Evolutionary conservation across 1,284 basidiomycete species (phyloP), one percentile per base, ranked within the genome.

Genomic region (Hypsizygus ulmarius): DNA sequence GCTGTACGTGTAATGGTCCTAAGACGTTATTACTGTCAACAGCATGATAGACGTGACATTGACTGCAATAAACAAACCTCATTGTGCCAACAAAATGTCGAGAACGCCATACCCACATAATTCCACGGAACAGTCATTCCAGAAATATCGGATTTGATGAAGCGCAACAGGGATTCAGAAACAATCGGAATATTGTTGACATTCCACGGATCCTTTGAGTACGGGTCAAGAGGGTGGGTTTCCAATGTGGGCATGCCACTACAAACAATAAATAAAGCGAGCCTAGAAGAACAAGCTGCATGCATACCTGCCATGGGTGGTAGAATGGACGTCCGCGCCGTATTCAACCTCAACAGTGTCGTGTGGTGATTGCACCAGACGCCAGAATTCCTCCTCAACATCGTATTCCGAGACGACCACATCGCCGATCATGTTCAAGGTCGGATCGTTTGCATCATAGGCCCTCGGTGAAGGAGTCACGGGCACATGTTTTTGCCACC

Each of bases 91-190:
- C 96, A 98, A 69, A 99, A 99, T 1, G 97, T 96, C 8, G 95
- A 97, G 68, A 99, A 98, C 38, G 95, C 80, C 96, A 99, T 99
- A 42, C 97, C 97, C 50, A 99, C 93, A 67, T 99, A 99, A 46
- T 95, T 97, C 97, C 97, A 99, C 5, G 97, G 97, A 3, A 98
- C 93, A 0, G 97, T 99, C 97, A 99, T 99, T 14, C 97, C 97
- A 46, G 94, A 98, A 50, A 99, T 97, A 67, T 99, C 96, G 4
- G 93, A 95, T 70, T 97, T 97, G 74, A 99, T 97, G 70, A 90
- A 99, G 15, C 87, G 81, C 39, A 93, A 75, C 35, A 95, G 78
- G 45, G 93, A 97, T 47, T 94, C 90, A 1, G 84, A 77, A 5
- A 94, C 67, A 55, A 97, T 95, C 5, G 95, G 91, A 43, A 99